These are phyloP conservation scores for Naegleria fowleri DNA, from an alignment of 208 protist species.

Conservation along the genomic window DNA sequence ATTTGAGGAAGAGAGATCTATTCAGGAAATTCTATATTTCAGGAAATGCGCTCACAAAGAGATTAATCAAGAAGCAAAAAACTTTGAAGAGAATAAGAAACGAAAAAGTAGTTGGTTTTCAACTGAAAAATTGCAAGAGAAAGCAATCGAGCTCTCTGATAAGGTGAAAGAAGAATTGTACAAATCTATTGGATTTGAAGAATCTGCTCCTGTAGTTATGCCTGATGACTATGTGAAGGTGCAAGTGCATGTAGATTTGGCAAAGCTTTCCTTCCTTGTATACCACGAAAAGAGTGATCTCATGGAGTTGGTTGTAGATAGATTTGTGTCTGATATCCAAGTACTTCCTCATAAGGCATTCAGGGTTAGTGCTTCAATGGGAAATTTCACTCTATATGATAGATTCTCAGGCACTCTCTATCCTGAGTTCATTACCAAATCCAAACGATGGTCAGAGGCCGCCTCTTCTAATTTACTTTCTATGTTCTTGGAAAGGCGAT, in stretches of 20 bases:
- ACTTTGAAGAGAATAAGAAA: background rate
- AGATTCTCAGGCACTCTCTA: background rate
- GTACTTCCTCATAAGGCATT: background rate
- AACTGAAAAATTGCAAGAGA: background rate
- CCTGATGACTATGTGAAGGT: background rate
- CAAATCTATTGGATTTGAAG: constrained; percentile 3
- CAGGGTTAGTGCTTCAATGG: background rate
- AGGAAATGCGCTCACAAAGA: background rate
- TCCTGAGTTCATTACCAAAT: constrained; percentile 4
- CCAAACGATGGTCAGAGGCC: background rate
- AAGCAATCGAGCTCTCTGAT: background rate
- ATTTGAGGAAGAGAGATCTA: background rate
- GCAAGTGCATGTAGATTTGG: background rate
- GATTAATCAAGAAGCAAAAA: constrained; percentile 3
- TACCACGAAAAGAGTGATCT: background rate
- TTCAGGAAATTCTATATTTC: background rate
- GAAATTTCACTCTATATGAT: background rate
- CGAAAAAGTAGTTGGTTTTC: background rate
- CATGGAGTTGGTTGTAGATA: background rate
- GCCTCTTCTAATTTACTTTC: background rate
- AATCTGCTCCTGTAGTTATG: background rate
- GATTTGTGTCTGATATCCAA: background rate
- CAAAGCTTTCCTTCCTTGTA: background rate
- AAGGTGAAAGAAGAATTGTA: constrained; percentile 12
- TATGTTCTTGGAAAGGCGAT: background rate